Evolutionary conservation across 2,329 filamentous ascomycete genomes (phyloP).

Genomic region (Fusarium ramigenum): DNA sequence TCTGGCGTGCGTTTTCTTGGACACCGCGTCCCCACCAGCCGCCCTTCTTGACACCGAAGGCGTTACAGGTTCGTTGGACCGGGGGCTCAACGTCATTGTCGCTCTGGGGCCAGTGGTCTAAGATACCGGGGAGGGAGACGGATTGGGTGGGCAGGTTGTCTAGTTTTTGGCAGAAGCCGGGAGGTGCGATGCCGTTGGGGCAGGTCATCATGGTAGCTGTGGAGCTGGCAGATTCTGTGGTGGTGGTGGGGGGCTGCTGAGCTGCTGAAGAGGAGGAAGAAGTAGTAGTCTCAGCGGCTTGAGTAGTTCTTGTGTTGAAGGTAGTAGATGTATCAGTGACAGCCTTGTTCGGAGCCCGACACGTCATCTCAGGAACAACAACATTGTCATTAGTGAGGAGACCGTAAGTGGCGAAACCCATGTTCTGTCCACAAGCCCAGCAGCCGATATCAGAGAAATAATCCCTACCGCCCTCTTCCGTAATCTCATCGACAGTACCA

Average conservation of each 20-base stretch:
- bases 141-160: background rate
- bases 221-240: background rate
- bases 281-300: background rate
- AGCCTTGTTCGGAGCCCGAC: background rate
- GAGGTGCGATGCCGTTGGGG: background rate
- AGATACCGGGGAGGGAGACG: background rate
- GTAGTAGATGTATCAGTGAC: background rate
- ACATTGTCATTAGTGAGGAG: background rate
- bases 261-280: background rate
- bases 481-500: background rate
- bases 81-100: background rate
- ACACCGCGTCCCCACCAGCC: background rate
- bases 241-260: background rate
- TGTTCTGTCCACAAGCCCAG: constrained; percentile 12
- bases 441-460: constrained; percentile 7
- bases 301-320: background rate
- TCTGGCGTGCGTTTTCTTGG: background rate
- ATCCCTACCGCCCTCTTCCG: background rate
- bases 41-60: constrained; percentile 1
- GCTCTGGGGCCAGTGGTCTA: background rate
- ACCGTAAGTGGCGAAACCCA: constrained; percentile 1
- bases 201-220: background rate
- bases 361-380: background rate
- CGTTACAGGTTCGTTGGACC: background rate
- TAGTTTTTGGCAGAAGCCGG: background rate